Evolutionary conservation across 305 asterid species (phyloP).

Genomic region (Fraxinus dipetala): DNA sequence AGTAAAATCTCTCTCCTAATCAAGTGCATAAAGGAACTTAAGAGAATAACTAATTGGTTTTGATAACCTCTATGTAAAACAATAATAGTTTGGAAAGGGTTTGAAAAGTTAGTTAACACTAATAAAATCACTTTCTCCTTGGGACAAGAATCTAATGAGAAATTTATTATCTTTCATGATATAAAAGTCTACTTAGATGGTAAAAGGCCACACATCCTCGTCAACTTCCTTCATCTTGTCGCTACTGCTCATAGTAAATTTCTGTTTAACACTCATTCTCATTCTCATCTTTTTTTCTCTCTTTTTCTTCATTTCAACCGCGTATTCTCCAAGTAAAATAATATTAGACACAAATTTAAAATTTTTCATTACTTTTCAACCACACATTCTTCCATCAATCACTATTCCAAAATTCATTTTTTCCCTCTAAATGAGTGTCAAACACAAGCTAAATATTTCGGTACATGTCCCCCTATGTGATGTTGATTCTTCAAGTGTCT

Average conservation of each 20-base stretch:
- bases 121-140: background rate
- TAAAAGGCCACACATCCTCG: background rate
- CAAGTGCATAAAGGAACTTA: background rate
- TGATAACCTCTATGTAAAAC: background rate
- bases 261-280: too few relatives aligned
- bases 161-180: background rate
- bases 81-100: background rate
- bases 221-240: background rate
- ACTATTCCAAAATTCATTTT: too few relatives aligned
- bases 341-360: too few relatives aligned
- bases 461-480: background rate
- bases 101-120: background rate
- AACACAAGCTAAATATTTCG: background rate
- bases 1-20: conserved; percentile 15
- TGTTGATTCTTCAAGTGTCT: background rate
- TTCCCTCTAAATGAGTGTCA: too few relatives aligned
- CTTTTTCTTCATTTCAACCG: too few relatives aligned
- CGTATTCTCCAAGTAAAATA: too few relatives aligned
- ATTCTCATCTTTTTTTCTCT: too few relatives aligned
- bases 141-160: background rate
- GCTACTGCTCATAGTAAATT: background rate
- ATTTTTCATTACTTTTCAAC: too few relatives aligned
- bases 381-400: too few relatives aligned
- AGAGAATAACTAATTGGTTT: background rate
- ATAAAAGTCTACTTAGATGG: background rate